Evolutionary conservation across 176 grass and related monocot genomes (phyloP).

Genomic region (Elymus sibiricus): DNA sequence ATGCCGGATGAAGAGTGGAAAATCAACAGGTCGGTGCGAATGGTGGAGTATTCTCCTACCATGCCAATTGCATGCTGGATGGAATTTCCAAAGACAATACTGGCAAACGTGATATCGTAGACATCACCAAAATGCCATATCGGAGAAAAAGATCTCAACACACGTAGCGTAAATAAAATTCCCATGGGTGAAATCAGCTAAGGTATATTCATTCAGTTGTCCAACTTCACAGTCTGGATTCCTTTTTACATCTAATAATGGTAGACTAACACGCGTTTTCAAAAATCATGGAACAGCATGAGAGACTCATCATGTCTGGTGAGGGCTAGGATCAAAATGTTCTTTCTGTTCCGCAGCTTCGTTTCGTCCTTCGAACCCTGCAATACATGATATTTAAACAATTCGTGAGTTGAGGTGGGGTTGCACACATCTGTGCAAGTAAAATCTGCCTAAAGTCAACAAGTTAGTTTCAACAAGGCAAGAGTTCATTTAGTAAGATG

Average conservation of each 20-base stretch:
- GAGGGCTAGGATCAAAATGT: conserved; percentile 51
- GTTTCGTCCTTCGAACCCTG: conserved; percentile 50
- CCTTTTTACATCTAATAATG: neutral
- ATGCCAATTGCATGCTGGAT: neutral
- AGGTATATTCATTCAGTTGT: neutral
- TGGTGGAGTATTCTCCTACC: no score
- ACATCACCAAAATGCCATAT: neutral
- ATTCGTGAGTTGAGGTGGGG: conserved; percentile 10
- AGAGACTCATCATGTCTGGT: neutral
- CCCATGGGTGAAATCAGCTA: neutral
- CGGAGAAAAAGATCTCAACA: neutral
- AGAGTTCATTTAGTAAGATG: neutral
- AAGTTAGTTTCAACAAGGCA: neutral
- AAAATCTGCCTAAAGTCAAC: neutral
- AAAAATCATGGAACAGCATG: conserved; percentile 30
- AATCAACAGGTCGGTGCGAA: neutral
- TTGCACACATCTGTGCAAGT: neutral
- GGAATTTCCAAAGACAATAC: neutral
- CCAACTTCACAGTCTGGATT: neutral
- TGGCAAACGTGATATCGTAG: neutral
- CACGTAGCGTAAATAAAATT: neutral
- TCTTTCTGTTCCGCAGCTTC: conserved; percentile 34
- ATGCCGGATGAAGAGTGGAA: neutral
- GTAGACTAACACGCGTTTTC: neutral
- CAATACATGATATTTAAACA: conserved; percentile 28